Base-by-base conservation (phyloP, 2,329 filamentous ascomycete genomes). In the Aphanocladium album region DNA sequence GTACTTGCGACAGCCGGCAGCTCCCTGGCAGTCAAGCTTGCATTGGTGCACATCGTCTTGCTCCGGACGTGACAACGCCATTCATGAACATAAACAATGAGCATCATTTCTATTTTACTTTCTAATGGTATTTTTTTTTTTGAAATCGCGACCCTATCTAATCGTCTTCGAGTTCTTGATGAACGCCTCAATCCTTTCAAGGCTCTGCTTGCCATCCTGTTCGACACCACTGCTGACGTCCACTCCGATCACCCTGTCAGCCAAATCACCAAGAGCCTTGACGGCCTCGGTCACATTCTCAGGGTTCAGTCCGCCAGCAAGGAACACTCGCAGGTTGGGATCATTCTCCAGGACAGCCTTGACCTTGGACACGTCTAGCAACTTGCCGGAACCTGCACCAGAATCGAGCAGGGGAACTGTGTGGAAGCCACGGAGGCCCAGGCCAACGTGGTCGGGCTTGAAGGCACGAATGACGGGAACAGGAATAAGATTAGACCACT, bases 141-240 rank as follows among this genome's bases (percentile, higher is more conserved):
- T 16, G 16, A 9, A 45, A n/a, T 33, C 8, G 14, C 19, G 30
- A 54, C 25, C 64, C 66, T 79, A 83, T 69, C 79, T 75, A 61
- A 84, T 77, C 35, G 75, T 73, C 73, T 95, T 95, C 0, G 87
- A 90, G 39, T 86, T 85, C 70, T 84, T 83, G 45, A 98, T 80
- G 74, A 99, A 99, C 4, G 83, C 84, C 64, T 80, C 79, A 66
- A 99, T 98, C 77, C 89, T 96, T 19, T 85, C 83, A 61, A 93
- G 68, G 73, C 88, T 89, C 75, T 99, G 95, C 70, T 85, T 79
- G 2, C 92, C 93, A 67, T 89, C 83, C 39, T 86, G 87, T 75
- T 98, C 95, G 2, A 99, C 92, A 0, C 96, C 96, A 69, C 91
- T 96, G 73, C 92, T 96, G 21, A 96, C 91, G 77, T 99, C 95